These are phyloP conservation scores for Bipolaris zeicola DNA, from an alignment of 2,329 filamentous ascomycete genomes.

Conservation along the genomic window DNA sequence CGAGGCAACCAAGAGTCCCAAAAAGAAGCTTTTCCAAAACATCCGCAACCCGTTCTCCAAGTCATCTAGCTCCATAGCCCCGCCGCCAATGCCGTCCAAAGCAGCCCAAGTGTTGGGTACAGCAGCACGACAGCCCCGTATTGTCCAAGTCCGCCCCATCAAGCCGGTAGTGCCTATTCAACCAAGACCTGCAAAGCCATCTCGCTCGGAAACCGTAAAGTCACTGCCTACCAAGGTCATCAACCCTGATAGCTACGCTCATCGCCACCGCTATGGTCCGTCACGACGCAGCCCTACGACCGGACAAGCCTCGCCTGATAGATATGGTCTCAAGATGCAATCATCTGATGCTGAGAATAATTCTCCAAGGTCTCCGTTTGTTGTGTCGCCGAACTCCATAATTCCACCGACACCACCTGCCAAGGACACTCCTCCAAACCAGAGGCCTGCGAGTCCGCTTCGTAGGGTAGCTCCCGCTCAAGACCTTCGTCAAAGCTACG, in stretches of 20 bases:
- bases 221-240: conserved; percentile 31
- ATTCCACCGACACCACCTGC: conserved; percentile 50
- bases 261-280: conserved; percentile 6
- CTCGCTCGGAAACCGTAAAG: conserved; percentile 33
- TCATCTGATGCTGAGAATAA: conserved; percentile 8
- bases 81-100: conserved; percentile 30
- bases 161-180: conserved; percentile 16
- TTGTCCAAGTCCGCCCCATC: conserved; percentile 22
- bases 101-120: conserved; percentile 46
- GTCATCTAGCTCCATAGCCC: conserved; percentile 6
- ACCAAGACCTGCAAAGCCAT: conserved; percentile 18
- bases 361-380: background rate
- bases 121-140: conserved; percentile 20
- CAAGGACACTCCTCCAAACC: conserved; percentile 50
- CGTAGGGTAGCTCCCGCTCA: conserved; percentile 21
- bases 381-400: conserved; percentile 16
- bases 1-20: conserved; percentile 44
- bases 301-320: conserved; percentile 16
- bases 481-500: conserved; percentile 24
- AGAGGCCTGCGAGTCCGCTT: conserved; percentile 23
- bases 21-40: conserved; percentile 49
- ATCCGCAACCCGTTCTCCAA: conserved; percentile 35
- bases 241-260: conserved; percentile 18
- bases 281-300: conserved; percentile 4
- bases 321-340: conserved; percentile 9